These are phyloP conservation scores for Neurospora sp. DNA, from an alignment of 495 filamentous ascomycete genomes.

Conservation along the genomic window DNA sequence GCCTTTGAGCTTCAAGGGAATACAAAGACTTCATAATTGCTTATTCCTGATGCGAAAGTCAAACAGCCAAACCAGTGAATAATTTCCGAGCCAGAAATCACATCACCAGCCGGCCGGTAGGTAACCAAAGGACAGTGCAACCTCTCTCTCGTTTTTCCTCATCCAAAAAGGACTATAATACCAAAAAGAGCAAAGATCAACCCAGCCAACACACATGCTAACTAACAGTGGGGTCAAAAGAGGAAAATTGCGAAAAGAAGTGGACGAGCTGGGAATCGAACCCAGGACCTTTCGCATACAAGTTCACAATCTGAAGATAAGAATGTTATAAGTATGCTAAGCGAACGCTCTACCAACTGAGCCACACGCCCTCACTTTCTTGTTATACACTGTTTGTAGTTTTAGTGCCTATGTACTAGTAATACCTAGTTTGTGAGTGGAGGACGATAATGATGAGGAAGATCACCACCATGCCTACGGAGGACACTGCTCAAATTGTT, in stretches of 20 bases:
- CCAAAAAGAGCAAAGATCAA: background rate
- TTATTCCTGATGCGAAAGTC: background rate
- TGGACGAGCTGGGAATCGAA: background rate
- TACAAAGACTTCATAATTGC: background rate
- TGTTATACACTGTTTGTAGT: background rate
- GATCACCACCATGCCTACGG: too few relatives aligned
- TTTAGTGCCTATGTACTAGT: too few relatives aligned
- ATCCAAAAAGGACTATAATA: background rate
- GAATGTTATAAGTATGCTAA: background rate
- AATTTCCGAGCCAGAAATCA: background rate
- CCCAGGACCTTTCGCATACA: background rate
- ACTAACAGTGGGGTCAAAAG: background rate
- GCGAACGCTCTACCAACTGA: background rate
- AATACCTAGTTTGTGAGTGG: too few relatives aligned
- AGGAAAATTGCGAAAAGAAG: background rate
- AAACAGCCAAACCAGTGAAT: background rate
- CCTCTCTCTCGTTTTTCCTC: background rate
- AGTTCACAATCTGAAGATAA: background rate
- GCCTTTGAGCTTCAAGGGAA: background rate
- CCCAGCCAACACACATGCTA: background rate
- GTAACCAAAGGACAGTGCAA: background rate
- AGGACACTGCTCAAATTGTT: too few relatives aligned
- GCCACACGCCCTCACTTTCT: background rate
- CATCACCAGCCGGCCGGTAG: background rate
- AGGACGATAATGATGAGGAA: too few relatives aligned